These are phyloP conservation scores for Blastobotrys americana DNA, from an alignment of 805 yeast species.

Conservation along the genomic window DNA sequence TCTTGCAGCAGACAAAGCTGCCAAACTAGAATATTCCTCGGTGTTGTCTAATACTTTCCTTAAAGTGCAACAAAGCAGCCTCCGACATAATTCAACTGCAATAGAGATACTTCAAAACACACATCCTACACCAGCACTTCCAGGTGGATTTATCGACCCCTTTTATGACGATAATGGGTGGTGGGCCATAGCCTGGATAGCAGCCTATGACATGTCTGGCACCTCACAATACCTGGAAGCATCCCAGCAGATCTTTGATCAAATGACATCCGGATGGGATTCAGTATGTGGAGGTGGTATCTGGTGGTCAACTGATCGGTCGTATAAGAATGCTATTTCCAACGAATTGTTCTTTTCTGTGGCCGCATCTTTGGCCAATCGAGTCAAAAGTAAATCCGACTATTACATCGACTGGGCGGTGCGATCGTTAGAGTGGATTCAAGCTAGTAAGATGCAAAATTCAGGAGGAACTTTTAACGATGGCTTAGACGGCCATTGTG, in stretches of 20 bases:
- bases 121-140: conserved; percentile 8
- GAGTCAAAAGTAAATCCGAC: conserved; percentile 4
- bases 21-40: too few relatives aligned
- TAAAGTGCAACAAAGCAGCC: neutral
- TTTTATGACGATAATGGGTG: conserved; percentile 15
- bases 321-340: conserved; percentile 14
- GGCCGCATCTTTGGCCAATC: conserved; percentile 12
- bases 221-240: conserved; percentile 9
- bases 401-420: conserved; percentile 12
- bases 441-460: conserved; percentile 7
- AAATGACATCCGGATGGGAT: conserved; percentile 13
- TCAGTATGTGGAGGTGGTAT: conserved; percentile 13
- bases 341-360: conserved; percentile 14
- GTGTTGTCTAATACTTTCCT: neutral
- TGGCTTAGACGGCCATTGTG: conserved; percentile 7
- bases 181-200: conserved; percentile 17
- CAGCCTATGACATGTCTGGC: conserved; percentile 8
- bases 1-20: neutral
- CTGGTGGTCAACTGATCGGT: conserved; percentile 11
- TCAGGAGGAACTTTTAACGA: conserved; percentile 9
- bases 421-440: conserved; percentile 11
- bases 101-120: neutral
- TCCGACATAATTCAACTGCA: neutral
- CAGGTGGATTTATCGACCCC: conserved; percentile 10
- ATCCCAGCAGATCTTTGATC: conserved; percentile 9